These are phyloP conservation scores for Yarrowia galli DNA, from an alignment of 1,139 yeast species.

Conservation along the genomic window DNA sequence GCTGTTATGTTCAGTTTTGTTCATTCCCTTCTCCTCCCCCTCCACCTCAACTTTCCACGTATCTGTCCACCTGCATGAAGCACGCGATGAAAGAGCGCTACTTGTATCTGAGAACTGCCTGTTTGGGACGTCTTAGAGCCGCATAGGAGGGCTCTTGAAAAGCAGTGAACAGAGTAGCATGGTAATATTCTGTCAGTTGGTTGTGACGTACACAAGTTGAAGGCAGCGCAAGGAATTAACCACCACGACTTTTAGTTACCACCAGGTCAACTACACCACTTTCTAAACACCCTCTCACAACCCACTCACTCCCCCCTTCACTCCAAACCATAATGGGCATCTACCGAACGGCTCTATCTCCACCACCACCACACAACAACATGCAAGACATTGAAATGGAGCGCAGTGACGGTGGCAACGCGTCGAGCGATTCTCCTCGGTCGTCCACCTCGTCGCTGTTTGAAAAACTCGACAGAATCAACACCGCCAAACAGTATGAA, in stretches of 20 bases:
- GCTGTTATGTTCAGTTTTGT: too few species aligned
- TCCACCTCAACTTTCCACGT: slow-evolving; percentile 1
- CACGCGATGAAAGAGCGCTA: slow-evolving; percentile 3
- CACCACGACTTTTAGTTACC: too few species aligned
- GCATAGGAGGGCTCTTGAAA: not conserved
- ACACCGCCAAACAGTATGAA: slow-evolving; percentile 8
- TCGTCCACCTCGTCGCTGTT: slow-evolving; percentile 41
- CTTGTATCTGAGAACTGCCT: slow-evolving; percentile 1
- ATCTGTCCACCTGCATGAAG: slow-evolving; percentile 8
- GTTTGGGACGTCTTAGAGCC: slow-evolving; percentile 22
- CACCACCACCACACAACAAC: not conserved
- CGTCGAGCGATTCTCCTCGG: slow-evolving; percentile 36
- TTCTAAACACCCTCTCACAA: not conserved
- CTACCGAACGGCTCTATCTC: slow-evolving; percentile 18
- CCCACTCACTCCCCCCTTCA: not conserved
- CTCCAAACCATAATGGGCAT: slow-evolving; percentile 16
- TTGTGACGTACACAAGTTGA: too few species aligned
- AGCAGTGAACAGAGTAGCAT: too few species aligned
- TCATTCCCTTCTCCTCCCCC: too few species aligned
- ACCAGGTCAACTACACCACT: too few species aligned
- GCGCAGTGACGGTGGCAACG: not conserved
- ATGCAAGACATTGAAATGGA: slow-evolving; percentile 30
- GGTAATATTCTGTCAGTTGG: too few species aligned
- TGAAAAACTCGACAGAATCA: slow-evolving; percentile 34
- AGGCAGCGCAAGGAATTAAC: too few species aligned